Base-by-base conservation (phyloP, 768 basidiomycete species). In the Leccinum boreale region DNA sequence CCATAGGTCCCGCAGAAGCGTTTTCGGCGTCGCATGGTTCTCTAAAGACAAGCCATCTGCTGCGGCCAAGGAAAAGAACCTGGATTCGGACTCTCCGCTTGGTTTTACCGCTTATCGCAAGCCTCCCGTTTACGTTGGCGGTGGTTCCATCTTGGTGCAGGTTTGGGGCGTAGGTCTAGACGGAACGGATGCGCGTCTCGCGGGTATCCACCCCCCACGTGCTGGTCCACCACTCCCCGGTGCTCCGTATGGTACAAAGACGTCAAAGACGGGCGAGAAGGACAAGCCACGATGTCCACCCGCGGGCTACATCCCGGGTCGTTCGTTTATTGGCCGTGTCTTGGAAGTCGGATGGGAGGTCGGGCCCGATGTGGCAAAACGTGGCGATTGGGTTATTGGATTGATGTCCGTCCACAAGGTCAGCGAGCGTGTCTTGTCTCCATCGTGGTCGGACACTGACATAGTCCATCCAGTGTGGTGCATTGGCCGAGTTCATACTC, bases 131-230 rank as follows among this genome's bases (percentile, higher is more conserved):
- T 85, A 86, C 65, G 85, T 95, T 10, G 82, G 86, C 0, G 78
- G 83, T 48, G 77, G 79, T 26, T 80, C 88, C 56, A 82, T 94
- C 15, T 78, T 97, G 23, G 85, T 97, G 6, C 92, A 94, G 68
- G 89, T 97, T 4, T 92, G 89, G 79, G 91, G 88, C n/a, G 91
- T 93, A 2, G 92, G 85, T 3, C 71, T 96, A 45, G 93, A 96
- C 63, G 78, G 80, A 14, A 74, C 87, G 6, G 94, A 96, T 74
- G 79, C 78, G 6, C 77, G 83, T 53, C 77, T 93, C 58, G 81
- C 91, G 11, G 80, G 81, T 7, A 80, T 84, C 36, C 60, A 62
- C 47, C 62, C 59, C 50, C 59, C 62, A 23, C 62, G 62, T 50
- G 50, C 28, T 39, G 51, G 21, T 51, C 39, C 66, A 29, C 42